Evolutionary conservation across 306 rosid genomes (phyloP), one percentile per base, ranked within the genome.

Genomic region (Trifolium subterraneum): DNA sequence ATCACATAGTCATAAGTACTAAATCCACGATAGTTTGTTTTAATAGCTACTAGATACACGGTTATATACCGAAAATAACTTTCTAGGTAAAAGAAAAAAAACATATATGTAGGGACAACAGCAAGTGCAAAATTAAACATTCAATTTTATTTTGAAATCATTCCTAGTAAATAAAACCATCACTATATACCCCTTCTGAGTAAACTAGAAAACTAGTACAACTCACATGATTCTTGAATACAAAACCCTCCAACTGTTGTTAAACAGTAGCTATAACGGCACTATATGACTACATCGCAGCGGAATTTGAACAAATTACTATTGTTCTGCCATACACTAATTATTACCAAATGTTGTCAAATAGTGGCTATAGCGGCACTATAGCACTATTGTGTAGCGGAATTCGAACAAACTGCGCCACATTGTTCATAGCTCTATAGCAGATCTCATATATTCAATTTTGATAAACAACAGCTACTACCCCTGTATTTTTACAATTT

Each of bases 91-190:
- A 70, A 44, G 45, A 63, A 59, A 22, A 18, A 18, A 59, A 65
- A 39, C 2, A 44, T 22, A 6, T 20, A 27, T 29, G 73, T 15
- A 74, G 1, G 35, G 31, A 58, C 41, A 59, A 2, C 3, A 73
- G 60, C 44, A 59, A 59, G 20, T 18, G 58, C 31, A 36, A 33
- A 25, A 10, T 45, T 20, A 74, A 60, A 74, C 75, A 15, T 22
- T 35, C 0, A 48, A 47, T 68, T 38, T 56, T 50, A 18, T 61
- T 69, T 52, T 61, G 29, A 55, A 69, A 10, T 20, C 63, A 35
- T 20, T 19, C 33, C 33, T n/a, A 22, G 9, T 2, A 58, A 66
- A 72, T 38, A 50, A 59, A 51, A 19, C 22, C 14, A 50, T 29
- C 35, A 25, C 16, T 31, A 4, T 31, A 78, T 41, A 61, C 50